These are phyloP conservation scores for Trichosporon faecale DNA, from an alignment of 1,284 basidiomycete species.

Conservation along the genomic window DNA sequence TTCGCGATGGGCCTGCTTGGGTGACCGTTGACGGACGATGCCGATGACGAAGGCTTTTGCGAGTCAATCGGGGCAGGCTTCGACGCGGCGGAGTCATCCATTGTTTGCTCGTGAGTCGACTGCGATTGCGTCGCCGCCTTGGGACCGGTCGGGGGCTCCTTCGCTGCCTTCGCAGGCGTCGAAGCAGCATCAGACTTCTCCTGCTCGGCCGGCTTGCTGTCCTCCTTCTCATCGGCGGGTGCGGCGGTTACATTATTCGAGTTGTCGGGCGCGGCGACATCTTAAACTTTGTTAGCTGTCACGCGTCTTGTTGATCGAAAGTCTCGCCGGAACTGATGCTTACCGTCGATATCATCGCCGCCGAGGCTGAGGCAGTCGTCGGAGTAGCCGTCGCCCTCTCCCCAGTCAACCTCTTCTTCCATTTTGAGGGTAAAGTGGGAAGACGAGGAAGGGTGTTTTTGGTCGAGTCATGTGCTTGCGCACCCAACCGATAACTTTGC, in stretches of 20 bases:
- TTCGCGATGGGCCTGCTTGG: background rate
- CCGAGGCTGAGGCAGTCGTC: slow-evolving; percentile 5
- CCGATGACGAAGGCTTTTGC: background rate
- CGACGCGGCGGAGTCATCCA: background rate
- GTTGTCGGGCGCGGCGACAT: background rate
- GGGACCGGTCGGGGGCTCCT: background rate
- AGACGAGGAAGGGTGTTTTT: background rate
- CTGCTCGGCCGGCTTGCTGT: background rate
- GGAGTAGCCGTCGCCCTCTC: background rate
- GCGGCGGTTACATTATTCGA: background rate
- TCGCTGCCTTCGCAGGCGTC: background rate
- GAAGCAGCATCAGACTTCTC: background rate
- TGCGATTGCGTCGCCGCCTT: background rate
- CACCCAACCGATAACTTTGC: background rate
- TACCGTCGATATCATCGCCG: background rate
- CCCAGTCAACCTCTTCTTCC: slow-evolving; percentile 9
- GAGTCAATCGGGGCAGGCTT: background rate
- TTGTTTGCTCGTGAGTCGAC: background rate
- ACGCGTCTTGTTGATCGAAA: background rate
- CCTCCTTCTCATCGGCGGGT: background rate
- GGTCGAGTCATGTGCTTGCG: background rate
- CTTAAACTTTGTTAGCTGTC: background rate
- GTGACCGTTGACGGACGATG: background rate
- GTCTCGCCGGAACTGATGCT: background rate
- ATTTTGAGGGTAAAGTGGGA: background rate